A percentile compares a stretch with the other conserved stretches of the same genome.
These are phyloP conservation scores for Stropharia rugosoannulata DNA, from an alignment of 768 basidiomycete genomes.

Conservation along the genomic window DNA sequence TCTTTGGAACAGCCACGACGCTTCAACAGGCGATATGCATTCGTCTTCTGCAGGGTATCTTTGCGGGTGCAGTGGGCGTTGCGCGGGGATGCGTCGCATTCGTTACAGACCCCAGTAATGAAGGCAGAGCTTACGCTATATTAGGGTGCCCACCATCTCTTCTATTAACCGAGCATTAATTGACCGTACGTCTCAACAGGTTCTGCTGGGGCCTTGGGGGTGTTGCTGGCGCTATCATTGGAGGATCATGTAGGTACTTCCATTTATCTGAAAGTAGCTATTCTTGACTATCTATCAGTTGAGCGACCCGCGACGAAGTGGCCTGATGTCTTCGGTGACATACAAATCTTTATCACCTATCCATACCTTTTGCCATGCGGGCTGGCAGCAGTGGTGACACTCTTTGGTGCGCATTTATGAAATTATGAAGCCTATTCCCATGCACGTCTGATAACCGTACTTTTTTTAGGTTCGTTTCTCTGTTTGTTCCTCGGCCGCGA, in stretches of 20 bases:
- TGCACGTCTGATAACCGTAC: background rate
- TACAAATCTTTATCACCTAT: slow-evolving; percentile 70
- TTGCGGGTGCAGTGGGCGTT: slow-evolving; percentile 93
- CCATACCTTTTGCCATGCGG: slow-evolving; percentile 91
- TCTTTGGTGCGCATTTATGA: slow-evolving; percentile 48
- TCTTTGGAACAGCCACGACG: slow-evolving; percentile 77
- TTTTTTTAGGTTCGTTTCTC: slow-evolving; percentile 72
- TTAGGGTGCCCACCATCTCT: slow-evolving; percentile 55
- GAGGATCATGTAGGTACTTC: slow-evolving; percentile 69
- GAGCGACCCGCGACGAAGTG: slow-evolving; percentile 87
- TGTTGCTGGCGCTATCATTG: slow-evolving; percentile 85
- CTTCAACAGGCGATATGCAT: slow-evolving; percentile 81
- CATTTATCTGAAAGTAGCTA: slow-evolving; percentile 6
- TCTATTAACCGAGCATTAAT: slow-evolving; percentile 4
- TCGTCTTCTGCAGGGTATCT: slow-evolving; percentile 88
- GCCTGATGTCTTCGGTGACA: slow-evolving; percentile 68
- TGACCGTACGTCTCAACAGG: slow-evolving; percentile 30
- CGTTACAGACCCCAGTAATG: slow-evolving; percentile 90
- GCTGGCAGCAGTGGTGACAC: slow-evolving; percentile 74
- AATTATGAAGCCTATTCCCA: background rate
- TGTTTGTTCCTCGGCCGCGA: slow-evolving; percentile 89
- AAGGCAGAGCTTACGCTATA: slow-evolving; percentile 92
- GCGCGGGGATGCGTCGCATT: slow-evolving; percentile 85
- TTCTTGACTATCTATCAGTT: slow-evolving; percentile 42
- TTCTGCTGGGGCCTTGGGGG: slow-evolving; percentile 98